Percentiles rank a stretch among this genome's conserved stretches.
Conservation (phyloP, 371 early-diverging fungal species). For the Mortierella sp. region DNA sequence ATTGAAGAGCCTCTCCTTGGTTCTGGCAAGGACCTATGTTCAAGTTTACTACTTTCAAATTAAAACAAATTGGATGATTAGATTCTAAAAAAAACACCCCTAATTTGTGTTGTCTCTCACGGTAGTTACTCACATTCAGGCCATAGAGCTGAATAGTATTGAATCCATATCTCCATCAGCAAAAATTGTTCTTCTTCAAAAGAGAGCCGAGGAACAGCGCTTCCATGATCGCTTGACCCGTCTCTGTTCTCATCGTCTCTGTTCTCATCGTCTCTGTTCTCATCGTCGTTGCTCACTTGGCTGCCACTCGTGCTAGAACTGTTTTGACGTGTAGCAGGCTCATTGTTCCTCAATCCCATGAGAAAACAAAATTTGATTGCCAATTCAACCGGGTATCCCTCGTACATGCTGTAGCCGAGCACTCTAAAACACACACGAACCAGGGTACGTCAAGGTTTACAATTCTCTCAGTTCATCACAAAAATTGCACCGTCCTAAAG, state of each 20-base stretch:
- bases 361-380: constrained; percentile 2
- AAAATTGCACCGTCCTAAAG: neutral
- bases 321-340: neutral
- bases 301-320: neutral
- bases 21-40: neutral
- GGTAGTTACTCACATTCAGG: constrained; percentile 3
- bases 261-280: too few species aligned
- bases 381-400: neutral
- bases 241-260: too few species aligned
- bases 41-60: neutral
- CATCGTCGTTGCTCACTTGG: neutral
- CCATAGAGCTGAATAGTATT: neutral
- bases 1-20: neutral
- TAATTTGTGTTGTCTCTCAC: neutral
- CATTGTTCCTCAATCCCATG: neutral
- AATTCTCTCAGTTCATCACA: too few species aligned
- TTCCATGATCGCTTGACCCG: too few species aligned
- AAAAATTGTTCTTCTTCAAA: neutral
- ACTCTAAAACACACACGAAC: neutral
- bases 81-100: neutral
- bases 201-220: neutral
- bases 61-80: neutral
- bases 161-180: constrained; percentile 11
- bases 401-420: neutral
- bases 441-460: neutral